Evolutionary conservation across 192 early-diverging fungal species (phyloP).

Genomic region (Rhizophagus clarus): DNA sequence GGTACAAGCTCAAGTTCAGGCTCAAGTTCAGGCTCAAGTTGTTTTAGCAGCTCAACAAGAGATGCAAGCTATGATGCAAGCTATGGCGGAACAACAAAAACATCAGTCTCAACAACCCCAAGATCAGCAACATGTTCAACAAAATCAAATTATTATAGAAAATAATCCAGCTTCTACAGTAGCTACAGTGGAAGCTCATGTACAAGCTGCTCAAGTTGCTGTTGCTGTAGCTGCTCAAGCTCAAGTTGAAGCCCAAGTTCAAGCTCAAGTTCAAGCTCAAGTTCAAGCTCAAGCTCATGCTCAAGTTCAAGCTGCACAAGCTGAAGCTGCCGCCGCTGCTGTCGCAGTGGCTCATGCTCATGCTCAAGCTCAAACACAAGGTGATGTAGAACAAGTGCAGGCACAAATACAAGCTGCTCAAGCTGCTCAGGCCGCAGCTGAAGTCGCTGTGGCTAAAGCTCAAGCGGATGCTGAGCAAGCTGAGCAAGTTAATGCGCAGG

Average conservation of each 20-base stretch:
- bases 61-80: background rate
- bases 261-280: constrained; percentile 19
- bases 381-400: background rate
- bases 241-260: background rate
- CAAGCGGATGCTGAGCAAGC: constrained; percentile 3
- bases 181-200: background rate
- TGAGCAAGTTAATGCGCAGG: background rate
- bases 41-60: too few relatives aligned
- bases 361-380: background rate
- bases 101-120: background rate
- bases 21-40: background rate
- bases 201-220: background rate
- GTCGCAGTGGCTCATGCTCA: background rate
- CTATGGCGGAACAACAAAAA: background rate
- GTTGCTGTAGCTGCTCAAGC: background rate
- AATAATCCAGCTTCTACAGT: background rate
- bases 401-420: constrained; percentile 10
- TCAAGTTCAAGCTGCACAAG: background rate
- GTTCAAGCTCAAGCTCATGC: constrained; percentile 11
- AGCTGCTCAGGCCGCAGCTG: background rate
- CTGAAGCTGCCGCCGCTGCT: background rate
- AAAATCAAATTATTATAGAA: background rate
- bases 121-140: too few relatives aligned
- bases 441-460: background rate
- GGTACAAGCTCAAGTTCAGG: too few relatives aligned